Evolutionary conservation across 345 rosid species (phyloP).

Genomic region (Firmiana major): DNA sequence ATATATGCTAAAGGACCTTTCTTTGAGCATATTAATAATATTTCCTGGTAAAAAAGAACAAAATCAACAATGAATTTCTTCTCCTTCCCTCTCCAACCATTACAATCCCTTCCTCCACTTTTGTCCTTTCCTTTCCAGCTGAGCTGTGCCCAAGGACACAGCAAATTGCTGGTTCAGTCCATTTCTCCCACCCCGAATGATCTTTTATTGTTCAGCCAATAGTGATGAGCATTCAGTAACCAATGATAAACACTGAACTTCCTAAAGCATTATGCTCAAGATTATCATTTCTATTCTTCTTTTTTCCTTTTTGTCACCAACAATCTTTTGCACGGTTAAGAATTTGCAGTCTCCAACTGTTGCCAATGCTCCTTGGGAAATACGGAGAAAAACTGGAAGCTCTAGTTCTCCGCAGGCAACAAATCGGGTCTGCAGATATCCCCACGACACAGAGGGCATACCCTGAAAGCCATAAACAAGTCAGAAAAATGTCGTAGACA

Average conservation of each 20-base stretch:
- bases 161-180: conserved; percentile 20
- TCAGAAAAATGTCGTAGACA: neutral
- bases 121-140: neutral
- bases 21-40: neutral
- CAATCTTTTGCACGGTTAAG: neutral
- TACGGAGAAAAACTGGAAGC: neutral
- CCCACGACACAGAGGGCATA: conserved; percentile 94
- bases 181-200: conserved; percentile 7
- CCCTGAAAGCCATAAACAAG: conserved; percentile 45
- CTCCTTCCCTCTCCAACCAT: neutral
- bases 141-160: neutral
- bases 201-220: neutral
- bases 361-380: conserved; percentile 3
- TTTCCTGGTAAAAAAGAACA: neutral
- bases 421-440: conserved; percentile 71
- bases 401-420: conserved; percentile 36
- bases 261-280: neutral
- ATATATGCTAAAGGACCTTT: neutral
- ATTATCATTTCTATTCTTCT: neutral
- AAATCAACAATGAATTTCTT: neutral
- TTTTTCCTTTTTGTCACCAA: neutral
- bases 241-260: too few relatives aligned
- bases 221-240: neutral
- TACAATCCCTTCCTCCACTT: neutral
- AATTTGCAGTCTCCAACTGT: neutral